Base-by-base conservation (phyloP, 2,329 filamentous ascomycete genomes). In the Alternaria gaisen region DNA sequence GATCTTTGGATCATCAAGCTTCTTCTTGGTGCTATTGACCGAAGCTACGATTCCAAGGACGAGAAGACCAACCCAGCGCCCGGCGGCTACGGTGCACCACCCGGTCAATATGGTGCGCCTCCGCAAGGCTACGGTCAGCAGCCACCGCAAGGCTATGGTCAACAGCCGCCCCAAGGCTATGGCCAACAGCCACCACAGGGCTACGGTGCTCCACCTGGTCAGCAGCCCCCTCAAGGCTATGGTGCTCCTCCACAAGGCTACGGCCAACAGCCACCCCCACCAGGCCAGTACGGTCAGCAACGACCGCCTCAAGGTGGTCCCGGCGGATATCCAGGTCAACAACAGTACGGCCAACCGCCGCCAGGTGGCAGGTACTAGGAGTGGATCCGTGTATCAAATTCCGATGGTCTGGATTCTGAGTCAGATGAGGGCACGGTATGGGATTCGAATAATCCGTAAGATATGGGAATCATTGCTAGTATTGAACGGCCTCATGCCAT, bases 1-100 rank as follows among this genome's bases (percentile, higher is more conserved):
- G 87, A 90, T 67, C 83, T 89, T 54, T 90, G 88, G 88, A 83
- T 88, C 69, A 83, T 88, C 64, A 91, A 91, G 77, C 82, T 91
- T 59, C 85, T 91, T 52, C 85, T 91, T 26, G 88, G 88, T 61
- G 85, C 87, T 38, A 89, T 91, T 71, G 88, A 91, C 70, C 81
- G 84, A 24, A 87, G 86, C 20, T 90, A 90, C 67, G 88, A 90
- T 66, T 84, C 82, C 68, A 88, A 90, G 75, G 88, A 90, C 65
- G 88, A 90, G 76, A 87, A 87, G 75, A 75, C 77, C 6, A 80
- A 80, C 63, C 76, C 76, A 24, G 75, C 76, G 24, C 67, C 68
- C 28, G 73, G 73, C 46, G 66, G 68, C n/a, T 74, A 77, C 41
- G 72, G 72, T 14, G 74, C 67, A 32, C 65, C 69, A 55, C 76